Evolutionary conservation across 176 grass and related monocot genomes (phyloP).

Genomic region (Stipa capillata): DNA sequence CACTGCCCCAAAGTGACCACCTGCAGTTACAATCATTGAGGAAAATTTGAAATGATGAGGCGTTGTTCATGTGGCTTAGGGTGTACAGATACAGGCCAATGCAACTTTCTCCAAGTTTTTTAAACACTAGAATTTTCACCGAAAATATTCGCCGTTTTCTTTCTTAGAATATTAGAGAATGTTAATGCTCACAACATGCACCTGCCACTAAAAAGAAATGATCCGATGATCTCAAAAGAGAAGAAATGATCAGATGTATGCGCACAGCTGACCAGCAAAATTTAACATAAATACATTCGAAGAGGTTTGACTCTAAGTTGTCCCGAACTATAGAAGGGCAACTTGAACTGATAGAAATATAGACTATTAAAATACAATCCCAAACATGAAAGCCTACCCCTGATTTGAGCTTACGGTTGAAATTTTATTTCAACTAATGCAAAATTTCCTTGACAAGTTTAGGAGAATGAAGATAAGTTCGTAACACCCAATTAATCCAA

Average conservation of each 20-base stretch:
- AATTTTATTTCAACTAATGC: background rate
- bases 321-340: background rate
- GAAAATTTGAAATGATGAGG: background rate
- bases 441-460: background rate
- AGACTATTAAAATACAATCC: background rate
- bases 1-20: slow-evolving; percentile 66
- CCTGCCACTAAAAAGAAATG: background rate
- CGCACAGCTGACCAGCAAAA: background rate
- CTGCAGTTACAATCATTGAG: slow-evolving; percentile 20
- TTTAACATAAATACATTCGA: background rate
- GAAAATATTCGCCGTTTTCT: background rate
- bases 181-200: background rate
- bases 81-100: background rate
- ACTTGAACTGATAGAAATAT: background rate
- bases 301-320: background rate
- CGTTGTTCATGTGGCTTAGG: background rate
- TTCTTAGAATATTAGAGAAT: background rate
- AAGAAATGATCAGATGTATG: background rate
- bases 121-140: background rate
- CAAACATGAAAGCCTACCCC: background rate
- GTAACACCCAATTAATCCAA: background rate
- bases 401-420: background rate
- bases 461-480: background rate
- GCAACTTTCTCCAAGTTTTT: background rate
- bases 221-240: too few species aligned